These are phyloP conservation scores for Volvariella surrecta DNA, from an alignment of 1,284 basidiomycete species.

Conservation along the genomic window DNA sequence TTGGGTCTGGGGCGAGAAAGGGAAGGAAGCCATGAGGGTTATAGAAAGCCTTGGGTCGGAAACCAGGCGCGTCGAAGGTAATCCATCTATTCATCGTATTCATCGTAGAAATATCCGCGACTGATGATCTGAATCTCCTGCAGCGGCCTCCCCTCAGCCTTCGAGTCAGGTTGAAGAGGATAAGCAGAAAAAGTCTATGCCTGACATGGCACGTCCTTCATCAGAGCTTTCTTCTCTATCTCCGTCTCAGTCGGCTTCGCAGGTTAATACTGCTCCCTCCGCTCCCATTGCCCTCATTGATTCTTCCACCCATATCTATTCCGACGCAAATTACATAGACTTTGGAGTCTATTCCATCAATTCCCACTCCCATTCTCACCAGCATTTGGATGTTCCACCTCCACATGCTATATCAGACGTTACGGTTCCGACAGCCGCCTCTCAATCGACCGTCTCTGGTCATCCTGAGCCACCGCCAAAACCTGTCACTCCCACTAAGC, in stretches of 20 bases:
- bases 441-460: not conserved
- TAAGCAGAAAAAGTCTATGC: too few relatives aligned
- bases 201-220: slow-evolving; percentile 11
- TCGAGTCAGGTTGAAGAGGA: too few relatives aligned
- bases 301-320: slow-evolving; percentile 7
- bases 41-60: slow-evolving; percentile 11
- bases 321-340: slow-evolving; percentile 11
- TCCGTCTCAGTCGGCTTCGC: slow-evolving; percentile 62
- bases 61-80: too few relatives aligned
- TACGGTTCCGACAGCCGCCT: slow-evolving; percentile 24
- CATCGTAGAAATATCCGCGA: too few relatives aligned
- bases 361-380: slow-evolving; percentile 5
- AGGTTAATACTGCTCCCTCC: slow-evolving; percentile 23
- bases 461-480: not conserved
- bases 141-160: too few relatives aligned
- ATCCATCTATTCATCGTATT: too few relatives aligned
- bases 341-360: slow-evolving; percentile 1
- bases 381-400: slow-evolving; percentile 34
- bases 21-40: slow-evolving; percentile 36
- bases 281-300: slow-evolving; percentile 8
- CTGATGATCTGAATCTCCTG: too few relatives aligned
- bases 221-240: slow-evolving; percentile 46
- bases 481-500: too few relatives aligned
- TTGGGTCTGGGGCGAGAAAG: slow-evolving; percentile 57
- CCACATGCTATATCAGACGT: slow-evolving; percentile 49